These are phyloP conservation scores for Fusarium bactridioides DNA, from an alignment of 2,329 filamentous ascomycete genomes.

Conservation along the genomic window DNA sequence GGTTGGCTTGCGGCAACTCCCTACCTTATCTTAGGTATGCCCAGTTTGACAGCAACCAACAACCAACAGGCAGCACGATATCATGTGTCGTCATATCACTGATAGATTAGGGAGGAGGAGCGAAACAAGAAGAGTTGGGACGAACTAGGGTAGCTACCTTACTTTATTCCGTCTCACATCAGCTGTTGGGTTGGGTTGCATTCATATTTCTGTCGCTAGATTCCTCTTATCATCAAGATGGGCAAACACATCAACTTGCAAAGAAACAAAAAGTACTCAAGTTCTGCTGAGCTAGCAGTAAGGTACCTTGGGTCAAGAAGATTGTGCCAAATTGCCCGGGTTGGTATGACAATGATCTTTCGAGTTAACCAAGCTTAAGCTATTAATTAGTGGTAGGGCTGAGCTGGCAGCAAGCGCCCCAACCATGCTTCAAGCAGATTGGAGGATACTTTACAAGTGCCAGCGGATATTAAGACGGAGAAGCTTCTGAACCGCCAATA, in stretches of 20 bases:
- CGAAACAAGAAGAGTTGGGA: not conserved
- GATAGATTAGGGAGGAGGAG: not conserved
- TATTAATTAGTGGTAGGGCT: not conserved
- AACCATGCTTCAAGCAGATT: not conserved
- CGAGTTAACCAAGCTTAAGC: not conserved
- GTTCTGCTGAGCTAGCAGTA: not conserved
- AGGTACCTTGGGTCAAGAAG: not conserved
- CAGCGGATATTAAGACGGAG: not conserved
- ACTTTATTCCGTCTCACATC: not conserved
- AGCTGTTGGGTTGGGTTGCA: not conserved
- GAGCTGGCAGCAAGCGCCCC: not conserved
- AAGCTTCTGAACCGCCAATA: not conserved
- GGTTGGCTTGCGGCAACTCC: not conserved
- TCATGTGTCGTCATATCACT: not conserved
- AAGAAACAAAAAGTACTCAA: not conserved
- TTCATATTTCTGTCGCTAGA: not conserved
- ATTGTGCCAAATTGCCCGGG: not conserved
- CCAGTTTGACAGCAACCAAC: not conserved
- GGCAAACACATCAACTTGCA: not conserved
- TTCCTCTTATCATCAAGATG: not conserved
- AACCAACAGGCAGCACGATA: not conserved
- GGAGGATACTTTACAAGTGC: not conserved
- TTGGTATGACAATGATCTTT: too few relatives aligned
- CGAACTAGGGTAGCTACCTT: not conserved
- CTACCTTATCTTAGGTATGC: not conserved